These are phyloP conservation scores for Chrysoporthe cubensis DNA, from an alignment of 2,329 filamentous ascomycete species.

Conservation along the genomic window DNA sequence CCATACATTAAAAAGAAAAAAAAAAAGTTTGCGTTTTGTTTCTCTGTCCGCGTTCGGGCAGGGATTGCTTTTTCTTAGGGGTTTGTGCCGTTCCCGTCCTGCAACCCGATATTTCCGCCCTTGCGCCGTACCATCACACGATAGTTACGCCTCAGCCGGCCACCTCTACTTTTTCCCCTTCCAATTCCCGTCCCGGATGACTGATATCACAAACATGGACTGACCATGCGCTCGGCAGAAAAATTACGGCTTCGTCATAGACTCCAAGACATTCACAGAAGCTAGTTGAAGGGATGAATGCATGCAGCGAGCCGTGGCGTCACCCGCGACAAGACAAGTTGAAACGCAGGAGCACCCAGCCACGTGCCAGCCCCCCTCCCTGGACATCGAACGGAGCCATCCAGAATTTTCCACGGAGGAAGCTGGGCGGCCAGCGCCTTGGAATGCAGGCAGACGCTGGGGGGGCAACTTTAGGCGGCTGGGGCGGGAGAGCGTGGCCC, in stretches of 20 bases:
- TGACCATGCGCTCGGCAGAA: constrained; percentile 21
- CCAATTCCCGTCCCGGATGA: background rate
- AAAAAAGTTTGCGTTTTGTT: background rate
- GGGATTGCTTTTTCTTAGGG: background rate
- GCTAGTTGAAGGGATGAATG: background rate
- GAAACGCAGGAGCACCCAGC: no score
- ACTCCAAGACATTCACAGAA: constrained; percentile 29
- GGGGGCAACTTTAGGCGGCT: no score
- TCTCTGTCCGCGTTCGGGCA: background rate
- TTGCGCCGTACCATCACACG: background rate
- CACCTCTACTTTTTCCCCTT: background rate
- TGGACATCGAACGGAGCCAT: no score
- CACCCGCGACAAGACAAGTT: background rate
- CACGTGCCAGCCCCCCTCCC: no score
- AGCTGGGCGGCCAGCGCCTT: no score
- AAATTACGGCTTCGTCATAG: constrained; percentile 32
- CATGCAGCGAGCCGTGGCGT: background rate
- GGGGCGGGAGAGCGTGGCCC: no score
- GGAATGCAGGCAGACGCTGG: no score
- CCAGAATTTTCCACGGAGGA: no score
- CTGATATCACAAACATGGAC: background rate
- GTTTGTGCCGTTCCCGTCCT: background rate
- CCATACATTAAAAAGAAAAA: no score
- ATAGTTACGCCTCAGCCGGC: background rate
- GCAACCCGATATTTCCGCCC: background rate